Evolutionary conservation across 1,284 basidiomycete genomes (phyloP).

Genomic region (Cryptococcus neoformans): DNA sequence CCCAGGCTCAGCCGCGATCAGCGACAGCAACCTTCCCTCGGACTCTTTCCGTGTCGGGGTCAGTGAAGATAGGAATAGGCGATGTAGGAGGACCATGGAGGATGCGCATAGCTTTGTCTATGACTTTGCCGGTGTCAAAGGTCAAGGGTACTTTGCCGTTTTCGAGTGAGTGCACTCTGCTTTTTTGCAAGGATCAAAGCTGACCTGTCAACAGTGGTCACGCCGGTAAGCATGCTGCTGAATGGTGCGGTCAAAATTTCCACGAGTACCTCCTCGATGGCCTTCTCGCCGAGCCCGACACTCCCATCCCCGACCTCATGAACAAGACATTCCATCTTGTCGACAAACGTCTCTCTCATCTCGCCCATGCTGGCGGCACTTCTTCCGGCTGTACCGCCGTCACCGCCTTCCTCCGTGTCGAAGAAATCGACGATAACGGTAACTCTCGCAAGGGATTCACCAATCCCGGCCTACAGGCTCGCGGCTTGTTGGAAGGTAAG

Average conservation of each 20-base stretch:
- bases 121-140: constrained; percentile 83
- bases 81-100: constrained; percentile 92
- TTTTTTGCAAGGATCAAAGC: constrained; percentile 18
- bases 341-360: constrained; percentile 72
- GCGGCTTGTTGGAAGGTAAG: constrained; percentile 45
- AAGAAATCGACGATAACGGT: constrained; percentile 57
- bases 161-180: constrained; percentile 60
- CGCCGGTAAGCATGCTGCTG: constrained; percentile 96
- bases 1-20: background rate
- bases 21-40: background rate
- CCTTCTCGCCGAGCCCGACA: constrained; percentile 40
- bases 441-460: constrained; percentile 30
- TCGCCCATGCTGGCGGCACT: constrained; percentile 83
- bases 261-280: constrained; percentile 59
- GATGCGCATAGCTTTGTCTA: constrained; percentile 95
- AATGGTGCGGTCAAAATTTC: constrained; percentile 97
- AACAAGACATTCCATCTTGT: constrained; percentile 93
- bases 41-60: constrained; percentile 76
- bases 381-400: constrained; percentile 98
- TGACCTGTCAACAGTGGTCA: constrained; percentile 59
- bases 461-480: constrained; percentile 35
- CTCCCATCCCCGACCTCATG: constrained; percentile 78
- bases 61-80: constrained; percentile 77
- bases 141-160: constrained; percentile 96
- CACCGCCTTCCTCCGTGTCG: constrained; percentile 93